These are phyloP conservation scores for Closterium sp. DNA, from an alignment of 139 green algal genomes.

Conservation along the genomic window DNA sequence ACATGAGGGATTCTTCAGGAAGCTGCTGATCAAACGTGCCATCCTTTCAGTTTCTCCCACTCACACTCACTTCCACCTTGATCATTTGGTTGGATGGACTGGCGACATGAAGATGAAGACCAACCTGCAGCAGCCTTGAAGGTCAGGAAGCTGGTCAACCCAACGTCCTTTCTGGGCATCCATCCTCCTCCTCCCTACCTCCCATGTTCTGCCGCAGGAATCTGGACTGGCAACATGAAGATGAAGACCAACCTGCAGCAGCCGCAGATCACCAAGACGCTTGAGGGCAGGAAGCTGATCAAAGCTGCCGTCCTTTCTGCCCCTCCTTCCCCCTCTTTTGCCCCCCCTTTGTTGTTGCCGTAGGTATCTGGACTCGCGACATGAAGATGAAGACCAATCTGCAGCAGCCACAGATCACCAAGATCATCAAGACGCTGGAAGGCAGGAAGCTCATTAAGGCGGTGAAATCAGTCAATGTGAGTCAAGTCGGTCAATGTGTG, in stretches of 20 bases:
- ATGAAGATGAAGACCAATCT: constrained; percentile 84
- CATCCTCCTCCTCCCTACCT: not conserved
- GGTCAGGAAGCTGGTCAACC: not conserved
- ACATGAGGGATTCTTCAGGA: too few relatives aligned
- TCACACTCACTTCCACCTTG: too few relatives aligned
- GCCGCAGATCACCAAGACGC: not conserved
- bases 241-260: not conserved
- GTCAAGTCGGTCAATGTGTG: not conserved
- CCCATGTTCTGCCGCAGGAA: not conserved
- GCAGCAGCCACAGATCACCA: constrained; percentile 80
- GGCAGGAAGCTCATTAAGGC: constrained; percentile 79
- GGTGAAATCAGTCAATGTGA: constrained; percentile 65
- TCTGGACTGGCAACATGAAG: not conserved
- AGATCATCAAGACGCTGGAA: constrained; percentile 90
- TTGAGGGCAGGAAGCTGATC: not conserved
- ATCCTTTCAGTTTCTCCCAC: too few relatives aligned
- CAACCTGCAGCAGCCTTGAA: not conserved
- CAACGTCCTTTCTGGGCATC: too few relatives aligned
- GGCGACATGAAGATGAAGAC: not conserved
- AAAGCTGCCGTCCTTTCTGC: not conserved
- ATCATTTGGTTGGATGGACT: too few relatives aligned
- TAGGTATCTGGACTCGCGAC: constrained; percentile 89
- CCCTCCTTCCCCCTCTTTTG: not conserved
- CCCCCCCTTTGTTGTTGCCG: not conserved
- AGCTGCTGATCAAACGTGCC: too few relatives aligned